phyloP scores from a whole-genome alignment of 2,329 filamentous ascomycete species.

The Cordyceps pruinosa region DNA sequence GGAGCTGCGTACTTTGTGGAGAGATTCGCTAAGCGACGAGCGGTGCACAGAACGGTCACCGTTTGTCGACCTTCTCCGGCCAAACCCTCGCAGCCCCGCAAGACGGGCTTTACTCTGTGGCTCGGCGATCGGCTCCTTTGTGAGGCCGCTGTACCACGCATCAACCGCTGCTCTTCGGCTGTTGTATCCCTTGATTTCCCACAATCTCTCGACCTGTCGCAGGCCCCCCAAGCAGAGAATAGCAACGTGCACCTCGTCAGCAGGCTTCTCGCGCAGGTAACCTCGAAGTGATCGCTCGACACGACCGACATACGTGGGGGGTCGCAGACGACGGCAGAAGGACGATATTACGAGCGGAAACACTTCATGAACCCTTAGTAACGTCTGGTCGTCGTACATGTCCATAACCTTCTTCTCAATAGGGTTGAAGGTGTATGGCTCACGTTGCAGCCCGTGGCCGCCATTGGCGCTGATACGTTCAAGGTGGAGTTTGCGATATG shows the following conservation, averaged over 20 bases:
- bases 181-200: conserved; percentile 62
- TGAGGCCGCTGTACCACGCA: conserved; percentile 48
- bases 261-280: conserved; percentile 55
- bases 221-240: conserved; percentile 55
- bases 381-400: conserved; percentile 57
- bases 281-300: conserved; percentile 57
- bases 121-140: conserved; percentile 35
- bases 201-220: conserved; percentile 55
- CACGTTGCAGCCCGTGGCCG: conserved; percentile 42
- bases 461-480: conserved; percentile 47
- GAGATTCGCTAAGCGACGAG: conserved; percentile 20
- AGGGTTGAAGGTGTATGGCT: conserved; percentile 54
- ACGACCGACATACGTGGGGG: conserved; percentile 57
- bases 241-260: conserved; percentile 56
- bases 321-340: conserved; percentile 54
- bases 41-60: conserved; percentile 16
- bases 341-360: conserved; percentile 59
- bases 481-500: conserved; percentile 52
- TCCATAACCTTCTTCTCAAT: conserved; percentile 56
- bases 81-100: conserved; percentile 42
- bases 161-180: conserved; percentile 52
- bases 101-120: conserved; percentile 42
- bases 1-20: conserved; percentile 20
- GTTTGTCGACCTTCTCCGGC: conserved; percentile 50
- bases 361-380: conserved; percentile 56